Base-by-base conservation (phyloP, 139 green algal genomes). In the Desmodesmus armatus region DNA sequence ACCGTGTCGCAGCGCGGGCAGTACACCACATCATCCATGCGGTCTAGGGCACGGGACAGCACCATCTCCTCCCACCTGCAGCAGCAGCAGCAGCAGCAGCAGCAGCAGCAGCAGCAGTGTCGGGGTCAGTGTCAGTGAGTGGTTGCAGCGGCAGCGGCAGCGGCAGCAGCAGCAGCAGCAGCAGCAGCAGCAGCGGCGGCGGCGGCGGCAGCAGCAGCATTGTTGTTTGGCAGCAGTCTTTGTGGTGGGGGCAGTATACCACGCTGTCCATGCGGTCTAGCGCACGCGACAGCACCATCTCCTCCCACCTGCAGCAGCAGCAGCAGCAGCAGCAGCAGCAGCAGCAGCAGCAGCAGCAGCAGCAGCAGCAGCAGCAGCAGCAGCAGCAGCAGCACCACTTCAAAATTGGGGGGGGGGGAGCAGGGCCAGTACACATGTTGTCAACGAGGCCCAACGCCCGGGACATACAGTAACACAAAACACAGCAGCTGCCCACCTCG, bases 21-120 rank as follows among this genome's bases (percentile, higher is more conserved):
- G 90, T 96, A 97, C 19, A 94, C 89, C 35, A 96, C 81, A 25
- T 84, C 95, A 70, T 87, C 53, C 95, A 98, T 98, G 5, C 73
- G 72, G 88, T 94, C 92, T 37, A 98, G 88, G 19, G 92, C 91
- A 29, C 89, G 89, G 84, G 94, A 85, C 75, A 98, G 91, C 73
- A 92, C 90, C 27, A 98, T 87, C 51, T 79, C 55, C 85, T 98
- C 94, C 92, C 93, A 97, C 4, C 76, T 82, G 37, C 29, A 80
- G 60, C 29, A 49, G n/a, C 29, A 67, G 23, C 17, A 19, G 43
- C 43, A 79, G 31, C 43, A 39, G 6, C 17, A 15, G 7, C 13
- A 53, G 4, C 47, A 80, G 31, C 49, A 66, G 60, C n/a, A 21
- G n/a, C 60, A 69, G 6, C 58, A 66, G 3, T n/a, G 31, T 43